Percentiles rank a stretch among this genome's conserved stretches.
phyloP scores from a whole-genome alignment of 306 rosid species.

The Cyamopsis tetragonoloba region DNA sequence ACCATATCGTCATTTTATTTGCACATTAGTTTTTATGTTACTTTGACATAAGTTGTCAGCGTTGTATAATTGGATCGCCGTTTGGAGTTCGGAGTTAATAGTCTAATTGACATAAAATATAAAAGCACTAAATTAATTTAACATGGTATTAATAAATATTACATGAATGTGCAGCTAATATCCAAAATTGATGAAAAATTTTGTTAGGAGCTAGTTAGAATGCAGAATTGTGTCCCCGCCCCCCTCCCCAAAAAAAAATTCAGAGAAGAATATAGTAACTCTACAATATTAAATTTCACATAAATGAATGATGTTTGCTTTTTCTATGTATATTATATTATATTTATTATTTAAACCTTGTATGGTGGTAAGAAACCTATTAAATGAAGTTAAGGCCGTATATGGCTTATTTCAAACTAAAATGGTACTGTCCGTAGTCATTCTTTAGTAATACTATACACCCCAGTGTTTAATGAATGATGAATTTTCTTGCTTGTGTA shows the following conservation, averaged over 20 bases:
- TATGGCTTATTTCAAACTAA: neutral
- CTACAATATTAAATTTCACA: neutral
- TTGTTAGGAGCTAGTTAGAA: neutral
- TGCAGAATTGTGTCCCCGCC: neutral
- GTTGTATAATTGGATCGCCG: neutral
- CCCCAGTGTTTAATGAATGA: conserved; percentile 18
- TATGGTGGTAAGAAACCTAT: neutral
- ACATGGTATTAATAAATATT: neutral
- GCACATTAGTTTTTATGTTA: neutral
- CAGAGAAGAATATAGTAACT: neutral
- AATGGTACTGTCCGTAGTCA: neutral
- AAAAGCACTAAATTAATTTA: neutral
- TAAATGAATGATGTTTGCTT: neutral
- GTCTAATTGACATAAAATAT: neutral
- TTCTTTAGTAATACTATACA: neutral
- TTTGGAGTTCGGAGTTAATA: neutral
- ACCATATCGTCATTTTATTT: neutral
- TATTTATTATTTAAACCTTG: neutral
- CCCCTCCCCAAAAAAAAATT: neutral
- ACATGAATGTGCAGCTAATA: neutral
- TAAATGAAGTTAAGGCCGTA: neutral
- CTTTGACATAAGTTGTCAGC: neutral
- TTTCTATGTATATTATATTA: neutral
- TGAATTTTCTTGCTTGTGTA: conserved; percentile 30
- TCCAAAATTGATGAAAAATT: neutral